Conservation (phyloP, 805 yeast species). For the Kluyveromyces wickerhamii region DNA sequence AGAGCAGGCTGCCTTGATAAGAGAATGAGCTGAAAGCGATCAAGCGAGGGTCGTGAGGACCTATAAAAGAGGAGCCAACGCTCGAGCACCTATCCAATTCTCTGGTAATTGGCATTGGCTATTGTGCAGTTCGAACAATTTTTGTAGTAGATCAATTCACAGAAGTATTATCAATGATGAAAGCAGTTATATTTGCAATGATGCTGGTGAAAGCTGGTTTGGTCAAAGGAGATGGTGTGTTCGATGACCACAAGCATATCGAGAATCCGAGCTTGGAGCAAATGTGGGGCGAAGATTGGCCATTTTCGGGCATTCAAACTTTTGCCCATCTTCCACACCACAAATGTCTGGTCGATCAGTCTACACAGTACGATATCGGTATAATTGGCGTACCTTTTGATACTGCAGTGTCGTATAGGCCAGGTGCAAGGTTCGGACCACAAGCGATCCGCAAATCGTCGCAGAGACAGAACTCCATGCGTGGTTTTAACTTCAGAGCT, state of each 20-base stretch:
- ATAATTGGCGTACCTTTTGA: constrained; percentile 78
- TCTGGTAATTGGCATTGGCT: no score
- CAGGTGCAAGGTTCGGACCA: constrained; percentile 84
- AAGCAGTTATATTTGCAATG: no score
- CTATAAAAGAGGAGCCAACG: no score
- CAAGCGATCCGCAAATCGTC: constrained; percentile 60
- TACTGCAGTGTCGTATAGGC: constrained; percentile 69
- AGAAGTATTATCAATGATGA: no score
- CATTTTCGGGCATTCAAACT: constrained; percentile 56
- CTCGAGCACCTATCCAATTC: no score
- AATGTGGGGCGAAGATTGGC: constrained; percentile 71
- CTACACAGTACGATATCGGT: constrained; percentile 54
- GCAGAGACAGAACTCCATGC: constrained; percentile 56
- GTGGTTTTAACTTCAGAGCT: constrained; percentile 68
- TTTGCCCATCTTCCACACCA: constrained; percentile 67
- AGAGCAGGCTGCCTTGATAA: no score
- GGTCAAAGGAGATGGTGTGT: no score
- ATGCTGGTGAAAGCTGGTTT: no score
- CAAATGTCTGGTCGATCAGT: constrained; percentile 46
- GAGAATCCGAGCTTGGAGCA: constrained; percentile 40
- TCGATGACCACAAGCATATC: neutral
- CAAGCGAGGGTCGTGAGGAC: no score
- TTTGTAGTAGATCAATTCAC: no score
- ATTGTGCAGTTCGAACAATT: no score
- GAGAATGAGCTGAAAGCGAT: no score